phyloP scores from a whole-genome alignment of 768 basidiomycete genomes.

The Trametes meyenii region DNA sequence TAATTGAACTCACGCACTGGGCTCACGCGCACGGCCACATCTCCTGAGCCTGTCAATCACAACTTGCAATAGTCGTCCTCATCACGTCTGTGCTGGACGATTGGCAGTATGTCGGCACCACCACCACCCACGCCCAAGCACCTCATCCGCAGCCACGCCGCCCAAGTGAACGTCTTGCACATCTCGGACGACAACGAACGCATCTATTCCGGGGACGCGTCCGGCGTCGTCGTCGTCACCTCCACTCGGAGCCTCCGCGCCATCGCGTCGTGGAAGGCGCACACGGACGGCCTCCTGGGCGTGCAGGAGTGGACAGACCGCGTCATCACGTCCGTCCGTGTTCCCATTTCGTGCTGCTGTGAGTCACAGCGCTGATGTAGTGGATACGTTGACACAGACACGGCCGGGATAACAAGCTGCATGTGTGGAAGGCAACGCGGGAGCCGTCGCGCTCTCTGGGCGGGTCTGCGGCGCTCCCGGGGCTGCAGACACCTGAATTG shows the following conservation, averaged over 20 bases:
- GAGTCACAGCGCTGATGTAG: background rate
- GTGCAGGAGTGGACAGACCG: conserved; percentile 70
- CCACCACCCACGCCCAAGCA: conserved; percentile 58
- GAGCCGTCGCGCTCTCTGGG: conserved; percentile 44
- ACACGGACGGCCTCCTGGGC: conserved; percentile 75
- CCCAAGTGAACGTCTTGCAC: conserved; percentile 59
- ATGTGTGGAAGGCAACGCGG: conserved; percentile 59
- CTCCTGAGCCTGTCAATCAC: background rate
- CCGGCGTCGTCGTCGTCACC: conserved; percentile 76
- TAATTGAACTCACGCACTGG: background rate
- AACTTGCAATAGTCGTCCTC: background rate
- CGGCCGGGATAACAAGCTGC: conserved; percentile 83
- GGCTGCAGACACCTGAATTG: conserved; percentile 52
- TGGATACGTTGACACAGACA: conserved; percentile 52
- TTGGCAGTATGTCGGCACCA: conserved; percentile 16
- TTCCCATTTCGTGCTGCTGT: conserved; percentile 36
- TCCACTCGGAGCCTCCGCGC: conserved; percentile 79
- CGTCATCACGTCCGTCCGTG: conserved; percentile 74
- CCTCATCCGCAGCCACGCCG: conserved; percentile 71
- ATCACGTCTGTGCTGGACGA: background rate
- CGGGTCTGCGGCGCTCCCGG: conserved; percentile 56
- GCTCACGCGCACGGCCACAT: background rate
- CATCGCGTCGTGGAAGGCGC: conserved; percentile 75
- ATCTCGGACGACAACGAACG: conserved; percentile 76
- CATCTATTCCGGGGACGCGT: conserved; percentile 84